phyloP scores from a whole-genome alignment of 148 eudicot genomes.

The Tetragonia tetragonoides region DNA sequence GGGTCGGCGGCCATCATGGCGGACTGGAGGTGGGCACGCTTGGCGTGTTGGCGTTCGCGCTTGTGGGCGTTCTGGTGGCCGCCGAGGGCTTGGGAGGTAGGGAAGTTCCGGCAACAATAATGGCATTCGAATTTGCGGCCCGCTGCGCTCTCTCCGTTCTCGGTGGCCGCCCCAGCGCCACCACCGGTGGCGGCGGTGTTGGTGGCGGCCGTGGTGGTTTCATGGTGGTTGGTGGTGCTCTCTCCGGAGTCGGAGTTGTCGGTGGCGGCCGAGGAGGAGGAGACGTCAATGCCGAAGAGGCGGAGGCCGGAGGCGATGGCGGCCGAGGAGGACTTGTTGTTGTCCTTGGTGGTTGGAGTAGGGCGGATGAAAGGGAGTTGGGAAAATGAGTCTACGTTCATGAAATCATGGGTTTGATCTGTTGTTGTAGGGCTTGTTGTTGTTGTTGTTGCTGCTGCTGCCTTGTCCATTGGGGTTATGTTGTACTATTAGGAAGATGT shows the following conservation, averaged over 20 bases:
- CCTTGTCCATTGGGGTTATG: slow-evolving; percentile 46
- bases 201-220: background rate
- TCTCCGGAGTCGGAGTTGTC: slow-evolving; percentile 16
- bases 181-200: slow-evolving; percentile 21
- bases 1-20: slow-evolving; percentile 30
- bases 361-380: slow-evolving; percentile 87
- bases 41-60: slow-evolving; percentile 85
- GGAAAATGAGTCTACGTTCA: slow-evolving; percentile 92
- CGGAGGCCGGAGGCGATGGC: slow-evolving; percentile 34
- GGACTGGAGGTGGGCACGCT: slow-evolving; percentile 74
- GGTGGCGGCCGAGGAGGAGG: slow-evolving; percentile 24
- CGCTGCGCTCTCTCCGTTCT: slow-evolving; percentile 21
- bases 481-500: background rate
- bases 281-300: slow-evolving; percentile 78
- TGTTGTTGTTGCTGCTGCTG: slow-evolving; percentile 18
- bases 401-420: slow-evolving; percentile 75
- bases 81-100: slow-evolving; percentile 95
- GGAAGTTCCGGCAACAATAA: slow-evolving; percentile 83
- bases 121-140: slow-evolving; percentile 83
- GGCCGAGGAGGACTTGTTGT: slow-evolving; percentile 36
- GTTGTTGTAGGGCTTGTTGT: slow-evolving; percentile 9
- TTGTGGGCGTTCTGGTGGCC: slow-evolving; percentile 99
- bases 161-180: background rate
- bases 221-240: slow-evolving; percentile 14
- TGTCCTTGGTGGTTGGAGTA: slow-evolving; percentile 33